These are phyloP conservation scores for Neonectria hederae DNA, from an alignment of 2,329 filamentous ascomycete species.

Conservation along the genomic window DNA sequence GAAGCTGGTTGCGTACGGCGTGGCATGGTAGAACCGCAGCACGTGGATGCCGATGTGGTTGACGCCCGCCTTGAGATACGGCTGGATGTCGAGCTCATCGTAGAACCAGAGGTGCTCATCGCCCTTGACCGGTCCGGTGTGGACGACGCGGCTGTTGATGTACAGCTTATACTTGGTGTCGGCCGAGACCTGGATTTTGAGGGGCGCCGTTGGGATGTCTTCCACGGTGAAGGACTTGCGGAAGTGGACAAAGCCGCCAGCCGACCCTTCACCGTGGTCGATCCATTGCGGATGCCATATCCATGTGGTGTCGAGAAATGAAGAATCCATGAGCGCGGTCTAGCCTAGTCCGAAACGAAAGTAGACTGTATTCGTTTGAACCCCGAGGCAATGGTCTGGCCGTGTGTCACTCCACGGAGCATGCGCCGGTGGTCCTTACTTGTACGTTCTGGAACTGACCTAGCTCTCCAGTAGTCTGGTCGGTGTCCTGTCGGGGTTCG, in stretches of 20 bases:
- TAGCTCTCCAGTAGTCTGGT: too few species aligned
- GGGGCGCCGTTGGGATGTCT: not conserved
- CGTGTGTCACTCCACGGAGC: too few species aligned
- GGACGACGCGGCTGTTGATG: slow-evolving; percentile 25
- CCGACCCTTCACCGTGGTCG: not conserved
- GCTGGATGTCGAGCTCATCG: slow-evolving; percentile 35
- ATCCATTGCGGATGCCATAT: slow-evolving; percentile 3
- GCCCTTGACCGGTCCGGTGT: slow-evolving; percentile 37
- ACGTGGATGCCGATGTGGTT: slow-evolving; percentile 31
- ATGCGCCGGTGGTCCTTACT: not conserved
- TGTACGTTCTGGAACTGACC: not conserved
- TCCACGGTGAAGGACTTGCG: not conserved
- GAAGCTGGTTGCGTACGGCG: slow-evolving; percentile 28
- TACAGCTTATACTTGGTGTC: slow-evolving; percentile 38
- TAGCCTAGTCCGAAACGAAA: too few species aligned
- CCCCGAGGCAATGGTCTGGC: too few species aligned
- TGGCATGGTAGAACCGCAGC: slow-evolving; percentile 31
- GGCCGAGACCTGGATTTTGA: slow-evolving; percentile 27
- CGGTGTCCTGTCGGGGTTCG: not conserved
- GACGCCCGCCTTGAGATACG: slow-evolving; percentile 20
- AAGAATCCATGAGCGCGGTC: not conserved
- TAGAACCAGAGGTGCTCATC: slow-evolving; percentile 35
- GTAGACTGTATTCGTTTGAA: too few species aligned
- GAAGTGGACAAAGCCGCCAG: not conserved
- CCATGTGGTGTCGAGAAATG: not conserved